phyloP scores from a whole-genome alignment of 768 basidiomycete genomes.

The Calocybe cyanea region DNA sequence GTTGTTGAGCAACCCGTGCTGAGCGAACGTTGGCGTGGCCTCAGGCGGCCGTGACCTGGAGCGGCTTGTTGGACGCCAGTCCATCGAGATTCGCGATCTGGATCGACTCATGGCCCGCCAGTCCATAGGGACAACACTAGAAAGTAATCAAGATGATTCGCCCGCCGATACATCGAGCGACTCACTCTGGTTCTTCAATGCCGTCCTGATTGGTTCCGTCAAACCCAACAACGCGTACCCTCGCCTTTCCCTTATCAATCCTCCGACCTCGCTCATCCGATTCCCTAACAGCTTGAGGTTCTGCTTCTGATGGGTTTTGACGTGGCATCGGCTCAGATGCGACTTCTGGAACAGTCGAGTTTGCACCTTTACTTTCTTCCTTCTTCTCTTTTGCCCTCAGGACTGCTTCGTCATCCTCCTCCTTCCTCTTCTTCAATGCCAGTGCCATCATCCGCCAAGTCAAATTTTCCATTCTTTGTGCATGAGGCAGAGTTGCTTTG shows the following conservation, averaged over 20 bases:
- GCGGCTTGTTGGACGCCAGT: conserved; percentile 79
- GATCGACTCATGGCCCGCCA: conserved; percentile 92
- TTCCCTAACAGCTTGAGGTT: conserved; percentile 20
- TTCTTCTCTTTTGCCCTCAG: conserved; percentile 16
- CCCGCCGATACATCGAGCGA: conserved; percentile 19
- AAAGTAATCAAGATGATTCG: conserved; percentile 1
- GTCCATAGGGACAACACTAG: conserved; percentile 74
- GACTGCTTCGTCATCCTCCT: conserved; percentile 50
- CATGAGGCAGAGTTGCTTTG: conserved; percentile 86
- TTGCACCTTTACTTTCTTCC: conserved; percentile 11
- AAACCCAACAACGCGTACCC: conserved; percentile 77
- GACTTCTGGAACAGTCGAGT: conserved; percentile 11
- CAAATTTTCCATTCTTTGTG: conserved; percentile 95
- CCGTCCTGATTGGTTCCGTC: conserved; percentile 72
- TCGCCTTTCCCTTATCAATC: conserved; percentile 77
- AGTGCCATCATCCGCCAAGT: conserved; percentile 99
- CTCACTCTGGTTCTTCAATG: conserved; percentile 72
- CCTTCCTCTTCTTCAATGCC: conserved; percentile 85
- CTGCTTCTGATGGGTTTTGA: conserved; percentile 14
- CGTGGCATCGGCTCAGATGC: conserved; percentile 16
- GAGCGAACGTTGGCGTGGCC: conserved; percentile 45
- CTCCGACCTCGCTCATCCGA: conserved; percentile 63
- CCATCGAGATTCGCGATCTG: conserved; percentile 87
- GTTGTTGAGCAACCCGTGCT: conserved; percentile 29
- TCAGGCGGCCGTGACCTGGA: conserved; percentile 76